Conservation (phyloP, 192 early-diverging fungal genomes). For the Physocladia obscura region DNA sequence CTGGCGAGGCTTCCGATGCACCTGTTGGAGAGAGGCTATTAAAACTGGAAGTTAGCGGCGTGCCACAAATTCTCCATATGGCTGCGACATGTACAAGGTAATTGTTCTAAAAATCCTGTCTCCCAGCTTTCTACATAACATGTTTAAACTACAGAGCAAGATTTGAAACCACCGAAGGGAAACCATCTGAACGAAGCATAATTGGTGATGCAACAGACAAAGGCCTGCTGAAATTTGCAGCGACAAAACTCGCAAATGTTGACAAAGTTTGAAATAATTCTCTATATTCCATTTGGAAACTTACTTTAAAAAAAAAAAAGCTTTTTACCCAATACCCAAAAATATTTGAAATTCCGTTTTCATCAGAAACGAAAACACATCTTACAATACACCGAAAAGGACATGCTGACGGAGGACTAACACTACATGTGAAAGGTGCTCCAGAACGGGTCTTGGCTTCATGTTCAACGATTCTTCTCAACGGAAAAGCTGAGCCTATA, state of each 20-base stretch:
- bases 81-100: constrained; percentile 51
- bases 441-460: constrained; percentile 82
- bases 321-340: constrained; percentile 68
- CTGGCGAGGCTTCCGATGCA: constrained; percentile 8
- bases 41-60: constrained; percentile 44
- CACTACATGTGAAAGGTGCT: constrained; percentile 83
- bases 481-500: constrained; percentile 56
- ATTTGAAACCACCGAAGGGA: constrained; percentile 23
- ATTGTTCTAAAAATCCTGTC: neutral
- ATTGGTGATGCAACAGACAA: constrained; percentile 86
- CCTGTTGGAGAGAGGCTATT: constrained; percentile 25
- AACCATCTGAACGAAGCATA: constrained; percentile 11
- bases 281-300: neutral
- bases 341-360: constrained; percentile 95
- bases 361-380: constrained; percentile 87
- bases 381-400: constrained; percentile 81
- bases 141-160: constrained; percentile 17
- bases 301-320: constrained; percentile 13
- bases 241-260: constrained; percentile 67
- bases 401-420: constrained; percentile 68
- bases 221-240: constrained; percentile 74
- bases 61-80: constrained; percentile 76
- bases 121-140: neutral
- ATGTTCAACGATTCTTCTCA: constrained; percentile 70
- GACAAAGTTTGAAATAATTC: constrained; percentile 43